Base-by-base conservation (phyloP, 164 flowering plant genomes). In the Macadamia tetraphylla region DNA sequence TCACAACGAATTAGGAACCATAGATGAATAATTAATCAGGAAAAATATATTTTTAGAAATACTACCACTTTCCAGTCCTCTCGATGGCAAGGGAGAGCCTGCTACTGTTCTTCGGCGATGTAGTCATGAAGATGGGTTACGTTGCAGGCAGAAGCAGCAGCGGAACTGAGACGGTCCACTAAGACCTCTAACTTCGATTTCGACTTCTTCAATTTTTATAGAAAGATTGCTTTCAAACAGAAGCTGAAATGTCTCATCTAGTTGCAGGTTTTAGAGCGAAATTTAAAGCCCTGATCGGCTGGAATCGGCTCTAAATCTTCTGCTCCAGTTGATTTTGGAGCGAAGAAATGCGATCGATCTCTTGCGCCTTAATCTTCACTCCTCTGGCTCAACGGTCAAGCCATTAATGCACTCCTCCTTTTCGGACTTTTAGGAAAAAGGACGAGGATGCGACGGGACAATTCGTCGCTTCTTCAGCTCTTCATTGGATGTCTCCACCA, bases 61-160 rank as follows among this genome's bases (percentile, higher is more conserved):
- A 11, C 57, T 53, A 92, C 98, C 98, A 92, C 51, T 90, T 89
- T 70, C 90, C 92, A 63, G 97, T 93, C 69, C 98, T 89, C 74
- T 89, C 89, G 94, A 88, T 88, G 66, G 96, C 91, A 13, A 74
- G 13, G 31, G 97, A 91, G 40, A 79, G 68, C 62, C 84, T 84
- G 42, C 66, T 67, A 65, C 32, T 73, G 74, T 58, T 74, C 51
- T 73, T 80, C 9, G 64, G 58, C 35, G 81, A 56, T 58, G 84
- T 29, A 30, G 84, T 74, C 71, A 72, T 75, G 57, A 17, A 17
- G 18, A 10, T 12, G 17, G 57, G 1, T 14, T 53, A 6, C 18
- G 1, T 14, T 53, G 18, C 18, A 1, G 5, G 15, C 6, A 53
- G 18, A 14, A 17, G 57, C 6, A 53, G 18, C 1, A 17, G 57